Percentiles rank a stretch among this genome's conserved stretches.
These are phyloP conservation scores for Crepidotus variabilis DNA, from an alignment of 768 basidiomycete genomes.

Conservation along the genomic window DNA sequence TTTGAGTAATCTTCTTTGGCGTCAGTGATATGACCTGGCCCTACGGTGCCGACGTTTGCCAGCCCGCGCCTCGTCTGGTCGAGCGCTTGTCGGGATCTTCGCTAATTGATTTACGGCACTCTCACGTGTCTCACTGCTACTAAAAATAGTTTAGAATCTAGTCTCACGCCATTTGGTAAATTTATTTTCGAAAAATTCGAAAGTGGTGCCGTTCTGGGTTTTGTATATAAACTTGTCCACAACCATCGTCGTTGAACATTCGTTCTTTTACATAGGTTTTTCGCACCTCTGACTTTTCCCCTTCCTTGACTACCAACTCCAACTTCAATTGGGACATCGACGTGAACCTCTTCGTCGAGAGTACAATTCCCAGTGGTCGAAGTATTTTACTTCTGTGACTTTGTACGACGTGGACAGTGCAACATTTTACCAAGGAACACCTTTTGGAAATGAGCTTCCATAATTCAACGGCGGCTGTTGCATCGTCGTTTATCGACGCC, in stretches of 20 bases:
- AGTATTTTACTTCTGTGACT: not conserved
- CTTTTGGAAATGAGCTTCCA: conserved; percentile 26
- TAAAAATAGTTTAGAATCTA: not conserved
- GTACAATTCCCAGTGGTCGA: not conserved
- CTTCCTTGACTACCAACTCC: too few relatives aligned
- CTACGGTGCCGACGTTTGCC: not conserved
- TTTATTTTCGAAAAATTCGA: conserved; percentile 12
- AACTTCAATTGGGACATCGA: too few relatives aligned
- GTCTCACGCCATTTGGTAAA: conserved; percentile 21
- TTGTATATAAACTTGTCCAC: conserved; percentile 1
- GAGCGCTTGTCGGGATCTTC: not conserved
- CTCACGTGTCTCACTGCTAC: not conserved
- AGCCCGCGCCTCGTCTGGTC: not conserved
- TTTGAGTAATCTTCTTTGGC: too few relatives aligned
- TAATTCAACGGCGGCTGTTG: conserved; percentile 6
- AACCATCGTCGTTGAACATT: not conserved
- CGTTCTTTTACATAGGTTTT: too few relatives aligned
- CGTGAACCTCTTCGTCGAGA: too few relatives aligned
- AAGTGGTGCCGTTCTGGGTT: conserved; percentile 16
- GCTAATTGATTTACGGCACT: not conserved
- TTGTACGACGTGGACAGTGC: not conserved
- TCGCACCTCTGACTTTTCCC: too few relatives aligned
- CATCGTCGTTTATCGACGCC: not conserved
- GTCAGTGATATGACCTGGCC: not conserved
- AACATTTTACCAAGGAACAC: not conserved